phyloP scores from a whole-genome alignment of 2,329 filamentous ascomycete species.

The Botrytis aclada region DNA sequence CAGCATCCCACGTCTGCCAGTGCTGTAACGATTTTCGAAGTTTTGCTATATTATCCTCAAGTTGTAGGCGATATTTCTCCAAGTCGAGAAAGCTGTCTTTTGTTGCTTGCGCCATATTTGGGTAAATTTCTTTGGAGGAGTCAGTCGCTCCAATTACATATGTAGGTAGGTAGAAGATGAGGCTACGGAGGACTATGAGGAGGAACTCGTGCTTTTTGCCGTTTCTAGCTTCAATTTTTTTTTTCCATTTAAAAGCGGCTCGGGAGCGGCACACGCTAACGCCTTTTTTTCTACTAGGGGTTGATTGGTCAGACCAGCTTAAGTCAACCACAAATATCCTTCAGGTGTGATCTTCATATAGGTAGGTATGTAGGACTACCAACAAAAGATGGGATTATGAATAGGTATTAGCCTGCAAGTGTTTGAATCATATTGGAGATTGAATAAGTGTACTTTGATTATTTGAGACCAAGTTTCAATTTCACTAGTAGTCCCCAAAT shows the following conservation, averaged over 20 bases:
- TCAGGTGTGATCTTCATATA: not conserved
- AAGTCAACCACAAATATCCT: not conserved
- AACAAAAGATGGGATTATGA: not conserved
- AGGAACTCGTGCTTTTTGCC: not conserved
- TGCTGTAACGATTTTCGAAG: constrained; percentile 74
- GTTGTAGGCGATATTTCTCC: constrained; percentile 69
- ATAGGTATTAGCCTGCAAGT: not conserved
- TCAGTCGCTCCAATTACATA: not conserved
- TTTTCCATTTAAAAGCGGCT: not conserved
- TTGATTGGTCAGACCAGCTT: not conserved
- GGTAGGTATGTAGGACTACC: no score
- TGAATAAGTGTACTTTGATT: not conserved
- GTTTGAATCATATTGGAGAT: not conserved
- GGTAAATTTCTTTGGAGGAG: not conserved
- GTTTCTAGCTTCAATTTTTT: not conserved
- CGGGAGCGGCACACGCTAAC: not conserved
- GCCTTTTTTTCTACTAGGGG: not conserved
- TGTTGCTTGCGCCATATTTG: constrained; percentile 31
- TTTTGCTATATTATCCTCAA: constrained; percentile 73
- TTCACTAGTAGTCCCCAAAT: not conserved
- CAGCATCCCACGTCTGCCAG: constrained; percentile 88
- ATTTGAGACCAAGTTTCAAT: not conserved
- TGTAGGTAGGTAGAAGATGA: not conserved
- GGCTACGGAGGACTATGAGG: not conserved
- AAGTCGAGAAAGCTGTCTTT: constrained; percentile 56